These are phyloP conservation scores for Tephrocybe sp. DNA, from an alignment of 768 basidiomycete species.

Conservation along the genomic window DNA sequence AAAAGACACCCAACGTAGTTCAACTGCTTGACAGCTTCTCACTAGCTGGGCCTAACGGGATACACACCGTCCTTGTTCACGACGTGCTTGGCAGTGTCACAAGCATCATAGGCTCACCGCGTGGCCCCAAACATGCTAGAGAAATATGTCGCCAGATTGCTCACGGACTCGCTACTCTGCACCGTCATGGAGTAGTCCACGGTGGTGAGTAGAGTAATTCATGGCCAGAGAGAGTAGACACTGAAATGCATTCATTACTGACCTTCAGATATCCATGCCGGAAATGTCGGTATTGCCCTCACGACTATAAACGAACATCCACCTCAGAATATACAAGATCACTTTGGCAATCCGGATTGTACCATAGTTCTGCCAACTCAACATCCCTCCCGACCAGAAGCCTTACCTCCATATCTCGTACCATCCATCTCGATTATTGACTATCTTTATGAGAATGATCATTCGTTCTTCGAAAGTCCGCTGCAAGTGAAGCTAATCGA, in stretches of 20 bases:
- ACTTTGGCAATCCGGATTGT: slow-evolving; percentile 8
- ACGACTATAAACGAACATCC: slow-evolving; percentile 5
- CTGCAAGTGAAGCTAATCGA: slow-evolving; percentile 11
- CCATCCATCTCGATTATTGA: slow-evolving; percentile 9
- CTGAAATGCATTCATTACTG: neutral
- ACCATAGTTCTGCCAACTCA: slow-evolving; percentile 7
- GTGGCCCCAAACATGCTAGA: neutral
- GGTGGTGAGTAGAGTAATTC: slow-evolving; percentile 6
- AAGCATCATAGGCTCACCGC: neutral
- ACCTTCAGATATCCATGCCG: slow-evolving; percentile 12
- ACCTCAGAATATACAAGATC: slow-evolving; percentile 4
- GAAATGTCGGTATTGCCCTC: slow-evolving; percentile 13
- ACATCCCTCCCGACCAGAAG: neutral
- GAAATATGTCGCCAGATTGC: slow-evolving; percentile 9
- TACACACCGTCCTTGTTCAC: slow-evolving; percentile 11
- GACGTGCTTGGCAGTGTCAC: slow-evolving; percentile 6
- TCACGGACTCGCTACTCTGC: slow-evolving; percentile 9
- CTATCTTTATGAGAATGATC: slow-evolving; percentile 4
- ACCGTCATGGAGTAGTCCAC: slow-evolving; percentile 9
- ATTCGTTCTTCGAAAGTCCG: neutral
- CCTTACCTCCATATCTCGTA: slow-evolving; percentile 10
- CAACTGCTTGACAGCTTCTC: slow-evolving; percentile 2
- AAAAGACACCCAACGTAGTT: slow-evolving; percentile 3
- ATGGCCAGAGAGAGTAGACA: neutral
- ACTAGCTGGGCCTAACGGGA: slow-evolving; percentile 9